A percentile compares a stretch with the other conserved stretches of the same genome.
Conservation (phyloP, 495 filamentous ascomycete species). For the Trichoderma asperelloides region DNA sequence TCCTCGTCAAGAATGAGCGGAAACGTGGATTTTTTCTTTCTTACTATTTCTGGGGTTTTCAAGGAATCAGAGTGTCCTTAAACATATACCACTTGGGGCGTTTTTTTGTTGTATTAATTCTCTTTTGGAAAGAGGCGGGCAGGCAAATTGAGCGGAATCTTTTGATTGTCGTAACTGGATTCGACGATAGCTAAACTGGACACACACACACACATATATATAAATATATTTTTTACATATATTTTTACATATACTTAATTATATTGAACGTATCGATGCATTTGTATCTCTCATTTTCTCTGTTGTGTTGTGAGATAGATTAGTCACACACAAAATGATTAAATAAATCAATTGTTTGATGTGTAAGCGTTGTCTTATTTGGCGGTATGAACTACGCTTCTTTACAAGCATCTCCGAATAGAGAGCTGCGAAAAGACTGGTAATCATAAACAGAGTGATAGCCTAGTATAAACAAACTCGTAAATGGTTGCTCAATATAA, state of each 20-base stretch:
- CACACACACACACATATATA: no score
- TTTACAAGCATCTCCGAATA: no score
- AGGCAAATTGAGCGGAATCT: neutral
- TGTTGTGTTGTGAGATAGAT: neutral
- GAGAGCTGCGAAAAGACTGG: no score
- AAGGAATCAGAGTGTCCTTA: neutral
- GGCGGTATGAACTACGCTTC: no score
- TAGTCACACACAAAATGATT: no score
- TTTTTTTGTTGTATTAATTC: neutral
- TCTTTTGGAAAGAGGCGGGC: neutral
- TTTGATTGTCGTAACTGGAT: neutral
- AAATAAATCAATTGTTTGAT: no score
- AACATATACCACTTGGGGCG: constrained; percentile 2
- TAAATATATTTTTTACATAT: neutral
- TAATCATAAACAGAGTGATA: no score
- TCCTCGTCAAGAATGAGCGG: neutral
- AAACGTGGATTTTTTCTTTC: neutral
- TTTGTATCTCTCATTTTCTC: neutral
- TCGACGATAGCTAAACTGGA: neutral
- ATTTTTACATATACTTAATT: neutral
- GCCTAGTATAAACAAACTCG: no score
- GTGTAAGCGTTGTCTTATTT: no score
- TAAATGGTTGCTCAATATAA: no score
- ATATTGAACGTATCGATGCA: neutral
- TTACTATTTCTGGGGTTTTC: neutral